These are phyloP conservation scores for Wickerhamomyces tratensis DNA, from an alignment of 805 yeast species.

Conservation along the genomic window DNA sequence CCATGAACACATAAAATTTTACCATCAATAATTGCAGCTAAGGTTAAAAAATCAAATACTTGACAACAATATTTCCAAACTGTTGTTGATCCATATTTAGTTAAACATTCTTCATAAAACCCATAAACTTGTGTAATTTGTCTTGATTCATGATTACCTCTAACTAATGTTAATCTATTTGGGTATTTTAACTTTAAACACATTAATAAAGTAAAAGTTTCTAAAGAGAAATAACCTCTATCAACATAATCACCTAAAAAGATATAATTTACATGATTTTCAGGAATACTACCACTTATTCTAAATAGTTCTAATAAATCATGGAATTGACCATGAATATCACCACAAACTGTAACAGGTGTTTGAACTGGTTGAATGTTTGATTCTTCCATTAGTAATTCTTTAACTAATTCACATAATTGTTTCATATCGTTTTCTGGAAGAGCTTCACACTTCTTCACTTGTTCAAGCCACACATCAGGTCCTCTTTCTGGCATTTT, in stretches of 20 bases:
- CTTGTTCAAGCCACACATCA: slow-evolving; percentile 87
- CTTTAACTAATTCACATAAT: slow-evolving; percentile 84
- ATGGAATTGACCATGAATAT: slow-evolving; percentile 94
- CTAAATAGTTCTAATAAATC: slow-evolving; percentile 88
- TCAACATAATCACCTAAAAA: slow-evolving; percentile 94
- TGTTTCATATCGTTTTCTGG: slow-evolving; percentile 70
- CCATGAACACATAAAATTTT: slow-evolving; percentile 91
- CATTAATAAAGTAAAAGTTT: slow-evolving; percentile 79
- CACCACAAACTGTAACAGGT: slow-evolving; percentile 97
- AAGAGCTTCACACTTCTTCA: slow-evolving; percentile 71
- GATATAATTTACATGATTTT: slow-evolving; percentile 85
- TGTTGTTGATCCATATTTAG: slow-evolving; percentile 86
- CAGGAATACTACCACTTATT: slow-evolving; percentile 92
- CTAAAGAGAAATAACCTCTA: slow-evolving; percentile 78
- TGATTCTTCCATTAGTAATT: slow-evolving; percentile 82
- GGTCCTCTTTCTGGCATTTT: too few relatives aligned
- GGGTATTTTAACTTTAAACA: slow-evolving; percentile 92
- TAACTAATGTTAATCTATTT: slow-evolving; percentile 77
- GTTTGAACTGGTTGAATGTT: slow-evolving; percentile 93
- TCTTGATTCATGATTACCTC: slow-evolving; percentile 94
- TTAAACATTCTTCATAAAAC: slow-evolving; percentile 88
- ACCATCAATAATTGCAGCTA: slow-evolving; percentile 86
- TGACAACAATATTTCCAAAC: slow-evolving; percentile 93
- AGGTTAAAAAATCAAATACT: slow-evolving; percentile 85
- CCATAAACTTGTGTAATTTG: slow-evolving; percentile 96